phyloP scores from a whole-genome alignment of 2,329 filamentous ascomycete species.

The Penicillium sclerotigenum region DNA sequence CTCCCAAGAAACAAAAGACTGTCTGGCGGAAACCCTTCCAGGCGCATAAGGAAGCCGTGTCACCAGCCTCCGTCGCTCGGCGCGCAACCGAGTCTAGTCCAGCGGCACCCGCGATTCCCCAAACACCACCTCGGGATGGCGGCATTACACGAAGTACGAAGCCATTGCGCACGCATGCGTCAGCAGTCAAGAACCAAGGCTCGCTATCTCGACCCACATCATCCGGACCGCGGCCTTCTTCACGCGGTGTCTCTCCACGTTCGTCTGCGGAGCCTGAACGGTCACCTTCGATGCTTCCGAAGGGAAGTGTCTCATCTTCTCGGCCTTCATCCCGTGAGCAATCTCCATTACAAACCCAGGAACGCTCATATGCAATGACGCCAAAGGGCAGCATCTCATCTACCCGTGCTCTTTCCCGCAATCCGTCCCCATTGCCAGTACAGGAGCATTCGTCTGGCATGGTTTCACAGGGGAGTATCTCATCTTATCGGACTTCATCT shows the following conservation, averaged over 20 bases:
- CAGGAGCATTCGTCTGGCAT: constrained; percentile 1
- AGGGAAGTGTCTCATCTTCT: constrained; percentile 16
- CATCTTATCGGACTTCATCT: constrained; percentile 11
- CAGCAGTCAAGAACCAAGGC: constrained; percentile 39
- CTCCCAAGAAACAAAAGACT: constrained; percentile 58
- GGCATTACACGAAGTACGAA: constrained; percentile 32
- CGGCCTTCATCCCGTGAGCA: constrained; percentile 29
- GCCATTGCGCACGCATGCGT: constrained; percentile 38
- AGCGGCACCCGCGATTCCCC: constrained; percentile 36
- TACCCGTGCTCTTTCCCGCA: constrained; percentile 11
- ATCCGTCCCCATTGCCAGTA: constrained; percentile 7
- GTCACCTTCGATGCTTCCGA: constrained; percentile 19
- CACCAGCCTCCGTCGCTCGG: constrained; percentile 37
- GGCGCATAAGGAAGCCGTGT: constrained; percentile 54
- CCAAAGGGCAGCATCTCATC: constrained; percentile 16
- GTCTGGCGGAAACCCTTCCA: constrained; percentile 63
- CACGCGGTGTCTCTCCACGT: constrained; percentile 28
- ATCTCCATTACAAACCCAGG: constrained; percentile 16
- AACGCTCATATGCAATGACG: constrained; percentile 12
- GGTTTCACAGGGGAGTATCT: constrained; percentile 2
- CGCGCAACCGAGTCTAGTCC: constrained; percentile 34
- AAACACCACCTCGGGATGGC: constrained; percentile 36
- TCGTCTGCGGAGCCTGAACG: constrained; percentile 21
- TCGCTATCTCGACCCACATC: constrained; percentile 36
- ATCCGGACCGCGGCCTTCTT: constrained; percentile 29